A percentile compares a stretch with the other conserved stretches of the same genome.
These are phyloP conservation scores for Solanum clarkiae DNA, from an alignment of 257 asterid genomes.

Conservation along the genomic window DNA sequence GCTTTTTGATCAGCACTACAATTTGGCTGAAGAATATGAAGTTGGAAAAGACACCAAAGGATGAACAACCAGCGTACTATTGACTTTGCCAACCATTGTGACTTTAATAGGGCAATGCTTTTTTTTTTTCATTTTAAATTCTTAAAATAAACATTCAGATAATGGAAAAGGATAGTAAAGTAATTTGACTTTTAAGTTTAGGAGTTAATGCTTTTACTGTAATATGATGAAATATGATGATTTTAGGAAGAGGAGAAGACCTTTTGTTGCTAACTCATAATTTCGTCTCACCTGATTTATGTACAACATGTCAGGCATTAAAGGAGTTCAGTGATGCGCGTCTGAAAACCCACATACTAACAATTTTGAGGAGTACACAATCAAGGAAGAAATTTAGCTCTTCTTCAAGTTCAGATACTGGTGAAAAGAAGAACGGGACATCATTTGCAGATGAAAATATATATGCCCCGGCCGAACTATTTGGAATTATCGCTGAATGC, in stretches of 20 bases:
- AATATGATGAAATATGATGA: too few relatives aligned
- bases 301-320: constrained; percentile 54
- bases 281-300: background rate
- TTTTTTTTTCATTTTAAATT: too few relatives aligned
- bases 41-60: too few relatives aligned
- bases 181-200: too few relatives aligned
- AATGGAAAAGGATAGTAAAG: too few relatives aligned
- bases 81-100: too few relatives aligned
- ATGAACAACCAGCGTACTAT: too few relatives aligned
- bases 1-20: too few relatives aligned
- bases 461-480: constrained; percentile 70
- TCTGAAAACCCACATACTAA: constrained; percentile 69
- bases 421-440: constrained; percentile 30
- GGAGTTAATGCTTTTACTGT: too few relatives aligned
- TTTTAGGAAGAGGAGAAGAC: background rate
- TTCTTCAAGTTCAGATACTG: constrained; percentile 36
- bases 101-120: too few relatives aligned
- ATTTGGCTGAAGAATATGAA: too few relatives aligned
- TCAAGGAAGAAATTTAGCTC: constrained; percentile 44
- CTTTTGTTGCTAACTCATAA: constrained; percentile 1
- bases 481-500: constrained; percentile 88
- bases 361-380: constrained; percentile 82
- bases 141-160: too few relatives aligned
- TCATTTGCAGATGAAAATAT: constrained; percentile 33
- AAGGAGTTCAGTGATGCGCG: constrained; percentile 76